Evolutionary conservation across 495 filamentous ascomycete genomes (phyloP), one percentile per base, ranked within the genome.

Genomic region (Cercophora scortea): DNA sequence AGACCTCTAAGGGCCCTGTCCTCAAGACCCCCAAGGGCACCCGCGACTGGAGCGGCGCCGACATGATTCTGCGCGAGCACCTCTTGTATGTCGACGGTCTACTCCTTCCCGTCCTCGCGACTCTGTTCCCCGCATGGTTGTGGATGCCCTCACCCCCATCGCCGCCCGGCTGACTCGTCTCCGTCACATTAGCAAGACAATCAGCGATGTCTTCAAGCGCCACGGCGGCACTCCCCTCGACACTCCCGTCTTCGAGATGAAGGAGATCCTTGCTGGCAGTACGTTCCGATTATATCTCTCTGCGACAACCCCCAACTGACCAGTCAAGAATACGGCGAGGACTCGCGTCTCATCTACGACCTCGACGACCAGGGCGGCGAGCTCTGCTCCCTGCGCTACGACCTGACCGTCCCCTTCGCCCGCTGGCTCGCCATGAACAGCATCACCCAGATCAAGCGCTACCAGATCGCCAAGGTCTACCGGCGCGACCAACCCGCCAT

Each of bases 381-480:
- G 69, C 77, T 91, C 62, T 92, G 88, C 75, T 57, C 66, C 50
- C 75, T 95, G 53, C 83, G 91, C 55, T 96, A 95, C 66, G 92
- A 96, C 65, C 70, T 96, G 56, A 95, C 92, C 1, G 90, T 95
- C 9, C 90, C 90, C n/a, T 94, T 95, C 56, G 90, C 90, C 15
- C 85, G 90, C 51, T 95, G 85, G 81, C 77, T 94, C 45, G 90
- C 90, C 53, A 90, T 93, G 88, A 90, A 93, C 77, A 68, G 78
- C 4, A 76, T 88, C 43, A 79, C 85, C 64, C 79, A 71, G 64
- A 89, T 93, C 71, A 95, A 95, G 69, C 79, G 90, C 40, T 95
- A 93, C 68, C 89, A 93, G 68, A 89, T 95, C 60, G 89, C 88
- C 52, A 94, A 95, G 70, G 90, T 95, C 38, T 75, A 79, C 63